phyloP scores from a whole-genome alignment of 176 grass and related monocot genomes.

The Puya raimondii region DNA sequence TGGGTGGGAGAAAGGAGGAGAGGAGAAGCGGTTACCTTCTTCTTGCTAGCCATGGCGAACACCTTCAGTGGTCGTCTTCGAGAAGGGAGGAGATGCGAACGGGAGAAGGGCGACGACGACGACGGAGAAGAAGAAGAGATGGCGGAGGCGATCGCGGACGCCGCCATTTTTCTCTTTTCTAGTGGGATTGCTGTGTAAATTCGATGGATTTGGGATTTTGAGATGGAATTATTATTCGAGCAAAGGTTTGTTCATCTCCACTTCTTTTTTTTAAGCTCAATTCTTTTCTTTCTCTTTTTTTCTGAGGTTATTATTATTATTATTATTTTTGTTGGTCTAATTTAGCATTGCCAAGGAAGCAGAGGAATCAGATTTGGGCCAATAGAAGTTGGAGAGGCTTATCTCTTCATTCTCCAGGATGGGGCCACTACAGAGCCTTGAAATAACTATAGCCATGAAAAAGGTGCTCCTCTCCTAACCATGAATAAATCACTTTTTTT shows the following conservation, averaged over 20 bases:
- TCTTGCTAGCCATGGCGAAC: constrained; percentile 74
- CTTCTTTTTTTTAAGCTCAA: constrained; percentile 4
- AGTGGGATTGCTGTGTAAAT: neutral
- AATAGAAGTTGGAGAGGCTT: constrained; percentile 11
- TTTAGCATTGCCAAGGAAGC: neutral
- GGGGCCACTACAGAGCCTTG: neutral
- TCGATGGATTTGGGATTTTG: neutral
- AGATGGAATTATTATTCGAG: neutral
- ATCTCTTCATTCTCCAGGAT: neutral
- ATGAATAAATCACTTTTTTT: no score
- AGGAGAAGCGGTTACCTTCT: constrained; percentile 33
- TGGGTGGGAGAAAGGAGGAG: neutral
- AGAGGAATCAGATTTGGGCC: constrained; percentile 9
- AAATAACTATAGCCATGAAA: neutral
- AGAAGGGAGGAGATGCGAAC: neutral
- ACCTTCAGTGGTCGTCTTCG: constrained; percentile 42
- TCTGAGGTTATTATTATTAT: neutral
- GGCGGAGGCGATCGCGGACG: constrained; percentile 13
- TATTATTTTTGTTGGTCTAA: neutral
- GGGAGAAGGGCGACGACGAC: neutral
- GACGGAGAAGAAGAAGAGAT: constrained; percentile 2
- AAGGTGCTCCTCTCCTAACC: no score
- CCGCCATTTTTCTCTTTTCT: constrained; percentile 10
- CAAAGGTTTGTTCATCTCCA: neutral
- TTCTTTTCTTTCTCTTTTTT: constrained; percentile 2